Conservation (phyloP, 1,284 basidiomycete genomes). For the Naganishia liquefaciens region DNA sequence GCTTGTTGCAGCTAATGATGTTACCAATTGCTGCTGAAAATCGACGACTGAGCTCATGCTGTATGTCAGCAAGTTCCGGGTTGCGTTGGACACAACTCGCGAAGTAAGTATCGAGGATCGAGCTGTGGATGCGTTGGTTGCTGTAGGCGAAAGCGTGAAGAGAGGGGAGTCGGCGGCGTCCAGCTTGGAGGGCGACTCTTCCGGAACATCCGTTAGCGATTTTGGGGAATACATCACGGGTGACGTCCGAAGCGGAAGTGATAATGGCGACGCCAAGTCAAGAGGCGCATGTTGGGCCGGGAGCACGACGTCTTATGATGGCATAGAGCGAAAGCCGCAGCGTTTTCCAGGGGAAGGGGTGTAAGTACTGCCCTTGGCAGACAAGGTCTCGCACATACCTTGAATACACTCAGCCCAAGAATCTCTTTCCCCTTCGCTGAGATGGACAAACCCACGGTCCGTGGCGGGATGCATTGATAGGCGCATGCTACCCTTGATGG, state of each 20-base stretch:
- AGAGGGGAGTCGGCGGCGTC: not conserved
- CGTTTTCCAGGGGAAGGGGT: no score
- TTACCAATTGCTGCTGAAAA: not conserved
- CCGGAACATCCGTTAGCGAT: not conserved
- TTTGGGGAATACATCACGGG: not conserved
- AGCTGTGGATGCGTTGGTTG: not conserved
- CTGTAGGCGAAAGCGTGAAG: constrained; percentile 8
- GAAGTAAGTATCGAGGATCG: constrained; percentile 4
- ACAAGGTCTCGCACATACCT: not conserved
- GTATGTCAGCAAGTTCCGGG: constrained; percentile 15
- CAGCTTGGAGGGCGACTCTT: constrained; percentile 18
- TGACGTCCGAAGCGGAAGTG: not conserved
- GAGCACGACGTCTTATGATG: no score
- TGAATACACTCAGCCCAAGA: not conserved
- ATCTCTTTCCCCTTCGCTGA: not conserved
- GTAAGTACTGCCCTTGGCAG: no score
- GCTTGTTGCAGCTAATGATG: not conserved
- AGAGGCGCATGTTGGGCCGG: not conserved
- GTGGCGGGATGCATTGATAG: not conserved
- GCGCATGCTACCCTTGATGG: not conserved
- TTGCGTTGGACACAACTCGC: constrained; percentile 1
- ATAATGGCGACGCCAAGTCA: constrained; percentile 9
- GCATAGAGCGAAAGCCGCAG: no score
- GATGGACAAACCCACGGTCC: no score
- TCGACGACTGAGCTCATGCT: not conserved